Conservation (phyloP, 2,329 filamentous ascomycete genomes). For the Aspergillus sp. region DNA sequence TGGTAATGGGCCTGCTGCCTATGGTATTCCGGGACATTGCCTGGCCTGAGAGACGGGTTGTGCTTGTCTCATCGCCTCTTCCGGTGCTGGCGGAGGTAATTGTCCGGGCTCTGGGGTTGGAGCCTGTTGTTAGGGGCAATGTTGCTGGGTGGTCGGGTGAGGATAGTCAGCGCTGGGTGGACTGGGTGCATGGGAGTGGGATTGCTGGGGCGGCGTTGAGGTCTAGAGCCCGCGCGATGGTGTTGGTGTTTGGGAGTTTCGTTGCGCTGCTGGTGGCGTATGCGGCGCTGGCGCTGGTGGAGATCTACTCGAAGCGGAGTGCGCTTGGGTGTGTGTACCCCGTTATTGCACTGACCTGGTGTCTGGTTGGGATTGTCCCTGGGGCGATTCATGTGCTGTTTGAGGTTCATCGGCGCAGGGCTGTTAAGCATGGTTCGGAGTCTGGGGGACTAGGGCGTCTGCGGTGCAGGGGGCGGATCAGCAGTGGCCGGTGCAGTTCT, state of each 20-base stretch:
- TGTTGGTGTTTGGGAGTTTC: not conserved
- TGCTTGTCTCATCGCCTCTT: not conserved
- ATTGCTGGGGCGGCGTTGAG: not conserved
- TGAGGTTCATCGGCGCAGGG: not conserved
- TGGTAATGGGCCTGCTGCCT: not conserved
- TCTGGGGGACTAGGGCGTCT: not conserved
- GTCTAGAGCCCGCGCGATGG: not conserved
- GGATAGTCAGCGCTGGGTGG: not conserved
- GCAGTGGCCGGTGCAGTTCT: not conserved
- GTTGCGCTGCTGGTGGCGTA: not conserved
- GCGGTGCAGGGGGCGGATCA: not conserved
- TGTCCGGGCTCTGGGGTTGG: not conserved
- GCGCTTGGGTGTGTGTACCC: not conserved
- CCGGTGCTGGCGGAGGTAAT: not conserved
- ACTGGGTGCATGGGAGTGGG: not conserved
- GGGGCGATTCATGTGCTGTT: not conserved
- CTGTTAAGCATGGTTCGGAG: not conserved
- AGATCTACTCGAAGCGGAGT: not conserved
- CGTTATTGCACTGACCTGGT: not conserved
- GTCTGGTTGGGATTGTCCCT: not conserved
- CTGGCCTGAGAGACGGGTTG: not conserved
- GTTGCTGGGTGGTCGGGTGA: not conserved
- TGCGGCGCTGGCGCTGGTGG: not conserved
- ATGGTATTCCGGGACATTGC: not conserved
- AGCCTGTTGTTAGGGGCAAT: not conserved